Percentiles rank a stretch among this genome's conserved stretches.
Conservation (phyloP, 225 moss, liverwort and hornwort genomes). For the Marchantia paleacea region DNA sequence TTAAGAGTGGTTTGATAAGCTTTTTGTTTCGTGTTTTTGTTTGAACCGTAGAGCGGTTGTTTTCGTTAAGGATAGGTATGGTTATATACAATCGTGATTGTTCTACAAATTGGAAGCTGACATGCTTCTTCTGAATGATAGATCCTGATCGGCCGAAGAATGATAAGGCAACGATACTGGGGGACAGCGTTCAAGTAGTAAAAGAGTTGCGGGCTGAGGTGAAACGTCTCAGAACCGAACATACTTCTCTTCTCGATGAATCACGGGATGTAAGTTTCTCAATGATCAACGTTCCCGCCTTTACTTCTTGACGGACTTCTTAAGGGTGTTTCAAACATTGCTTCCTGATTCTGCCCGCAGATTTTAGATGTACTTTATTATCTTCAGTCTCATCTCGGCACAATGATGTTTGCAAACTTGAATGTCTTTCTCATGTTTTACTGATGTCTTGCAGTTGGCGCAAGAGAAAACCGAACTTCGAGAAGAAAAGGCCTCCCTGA, state of each 20-base stretch:
- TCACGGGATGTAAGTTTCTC: constrained; percentile 75
- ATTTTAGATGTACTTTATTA: too few species aligned
- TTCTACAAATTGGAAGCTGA: neutral
- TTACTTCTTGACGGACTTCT: too few species aligned
- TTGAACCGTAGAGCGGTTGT: neutral
- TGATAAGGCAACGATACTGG: constrained; percentile 95
- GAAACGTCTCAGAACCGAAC: constrained; percentile 86
- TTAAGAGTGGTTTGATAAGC: neutral
- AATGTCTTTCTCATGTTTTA: neutral
- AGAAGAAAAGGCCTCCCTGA: constrained; percentile 80
- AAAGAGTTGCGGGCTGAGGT: constrained; percentile 81
- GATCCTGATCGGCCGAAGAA: constrained; percentile 98
- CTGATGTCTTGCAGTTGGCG: constrained; percentile 48
- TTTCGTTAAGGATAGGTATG: neutral
- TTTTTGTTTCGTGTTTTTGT: neutral
- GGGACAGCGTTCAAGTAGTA: constrained; percentile 94
- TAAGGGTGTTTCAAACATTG: too few species aligned
- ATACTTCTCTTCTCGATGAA: constrained; percentile 70
- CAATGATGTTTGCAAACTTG: too few species aligned
- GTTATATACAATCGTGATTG: neutral
- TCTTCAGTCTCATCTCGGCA: too few species aligned
- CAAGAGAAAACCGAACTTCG: constrained; percentile 94
- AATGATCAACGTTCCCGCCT: neutral
- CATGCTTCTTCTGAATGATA: constrained; percentile 26
- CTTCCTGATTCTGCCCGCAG: neutral